phyloP scores from a whole-genome alignment of 2,329 filamentous ascomycete species.

The Talaromyces piceae region DNA sequence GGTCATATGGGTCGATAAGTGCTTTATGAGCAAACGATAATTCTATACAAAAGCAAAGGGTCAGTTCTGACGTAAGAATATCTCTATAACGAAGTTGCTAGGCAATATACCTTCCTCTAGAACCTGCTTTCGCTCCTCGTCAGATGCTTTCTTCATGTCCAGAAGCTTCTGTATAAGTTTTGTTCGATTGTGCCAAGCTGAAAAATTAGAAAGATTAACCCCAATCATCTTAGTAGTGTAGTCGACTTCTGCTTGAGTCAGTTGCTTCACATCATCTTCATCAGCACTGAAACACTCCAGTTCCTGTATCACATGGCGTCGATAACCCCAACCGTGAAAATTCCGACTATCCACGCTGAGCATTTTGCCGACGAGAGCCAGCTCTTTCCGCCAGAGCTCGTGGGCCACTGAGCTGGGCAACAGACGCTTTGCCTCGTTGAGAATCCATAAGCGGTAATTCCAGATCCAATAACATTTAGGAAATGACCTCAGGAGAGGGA shows the following conservation, averaged over 20 bases:
- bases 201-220: slow-evolving; percentile 87
- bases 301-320: slow-evolving; percentile 67
- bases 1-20: slow-evolving; percentile 85
- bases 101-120: slow-evolving; percentile 57
- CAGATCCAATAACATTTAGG: slow-evolving; percentile 99
- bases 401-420: slow-evolving; percentile 52
- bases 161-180: slow-evolving; percentile 73
- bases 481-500: slow-evolving; percentile 73
- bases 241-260: slow-evolving; percentile 73
- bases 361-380: slow-evolving; percentile 81
- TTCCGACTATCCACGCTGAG: slow-evolving; percentile 77
- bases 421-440: slow-evolving; percentile 61
- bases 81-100: neutral
- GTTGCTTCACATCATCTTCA: slow-evolving; percentile 38
- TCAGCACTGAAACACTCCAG: slow-evolving; percentile 53
- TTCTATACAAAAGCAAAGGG: slow-evolving; percentile 44
- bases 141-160: slow-evolving; percentile 59
- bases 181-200: slow-evolving; percentile 88
- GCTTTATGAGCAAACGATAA: slow-evolving; percentile 67
- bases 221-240: slow-evolving; percentile 88
- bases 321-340: slow-evolving; percentile 94
- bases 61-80: neutral
- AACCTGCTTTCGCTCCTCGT: slow-evolving; percentile 57
- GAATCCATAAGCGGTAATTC: slow-evolving; percentile 86
- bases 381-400: slow-evolving; percentile 74